phyloP scores from a whole-genome alignment of 768 basidiomycete species.

The Suillus sp. region DNA sequence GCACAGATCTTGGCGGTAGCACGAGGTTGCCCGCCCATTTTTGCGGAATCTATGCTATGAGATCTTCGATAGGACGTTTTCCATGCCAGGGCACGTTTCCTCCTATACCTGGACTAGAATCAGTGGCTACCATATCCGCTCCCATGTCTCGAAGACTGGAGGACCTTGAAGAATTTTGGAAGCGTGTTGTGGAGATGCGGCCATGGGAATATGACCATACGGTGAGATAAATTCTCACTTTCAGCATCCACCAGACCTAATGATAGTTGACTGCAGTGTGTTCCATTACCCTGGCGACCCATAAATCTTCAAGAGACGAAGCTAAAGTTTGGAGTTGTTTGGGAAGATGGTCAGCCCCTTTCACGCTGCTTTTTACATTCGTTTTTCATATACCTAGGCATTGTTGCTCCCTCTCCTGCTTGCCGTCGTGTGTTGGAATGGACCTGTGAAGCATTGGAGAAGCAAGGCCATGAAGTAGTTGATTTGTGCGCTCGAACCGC shows the following conservation, averaged over 20 bases:
- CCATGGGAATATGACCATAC: constrained; percentile 48
- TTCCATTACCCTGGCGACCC: constrained; percentile 45
- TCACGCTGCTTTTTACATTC: background rate
- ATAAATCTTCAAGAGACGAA: constrained; percentile 37
- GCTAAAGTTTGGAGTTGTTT: constrained; percentile 43
- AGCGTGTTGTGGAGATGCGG: constrained; percentile 40
- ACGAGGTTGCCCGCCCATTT: constrained; percentile 50
- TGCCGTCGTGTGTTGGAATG: constrained; percentile 39
- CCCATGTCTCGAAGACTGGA: constrained; percentile 46
- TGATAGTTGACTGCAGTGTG: constrained; percentile 32
- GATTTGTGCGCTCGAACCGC: constrained; percentile 35
- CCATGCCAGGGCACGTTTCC: constrained; percentile 35
- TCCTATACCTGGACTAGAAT: constrained; percentile 41
- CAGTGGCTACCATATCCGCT: constrained; percentile 37
- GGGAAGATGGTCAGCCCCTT: constrained; percentile 41
- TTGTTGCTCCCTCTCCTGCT: constrained; percentile 43
- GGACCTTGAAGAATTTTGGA: constrained; percentile 47
- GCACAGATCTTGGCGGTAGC: constrained; percentile 54
- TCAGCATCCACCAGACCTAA: background rate
- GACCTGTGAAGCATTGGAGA: constrained; percentile 35
- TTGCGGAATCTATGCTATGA: constrained; percentile 49
- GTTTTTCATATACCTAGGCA: constrained; percentile 25
- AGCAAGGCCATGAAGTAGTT: constrained; percentile 43
- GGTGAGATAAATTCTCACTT: constrained; percentile 26
- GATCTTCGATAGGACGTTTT: constrained; percentile 41